Conservation (phyloP, 257 asterid genomes). For the Dorcoceras hygrometricum region DNA sequence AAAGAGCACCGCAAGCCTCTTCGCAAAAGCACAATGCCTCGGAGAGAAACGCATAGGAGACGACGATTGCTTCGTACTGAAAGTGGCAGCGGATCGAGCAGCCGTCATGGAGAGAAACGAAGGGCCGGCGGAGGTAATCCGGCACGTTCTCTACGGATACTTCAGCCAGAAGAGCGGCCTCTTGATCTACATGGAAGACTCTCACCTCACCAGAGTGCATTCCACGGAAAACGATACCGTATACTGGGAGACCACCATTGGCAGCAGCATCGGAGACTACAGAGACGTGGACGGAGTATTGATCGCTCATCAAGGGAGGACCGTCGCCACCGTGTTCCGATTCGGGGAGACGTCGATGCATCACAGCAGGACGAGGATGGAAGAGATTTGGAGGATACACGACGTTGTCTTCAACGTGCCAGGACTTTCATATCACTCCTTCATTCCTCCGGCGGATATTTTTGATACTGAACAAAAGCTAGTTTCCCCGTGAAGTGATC, state of each 20-base stretch:
- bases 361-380: constrained; percentile 69
- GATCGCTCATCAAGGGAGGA: constrained; percentile 66
- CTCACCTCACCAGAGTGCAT: constrained; percentile 71
- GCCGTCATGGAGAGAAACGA: constrained; percentile 74
- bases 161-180: constrained; percentile 86
- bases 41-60: constrained; percentile 85
- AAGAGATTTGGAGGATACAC: constrained; percentile 59
- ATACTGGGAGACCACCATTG: constrained; percentile 92
- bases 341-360: constrained; percentile 64
- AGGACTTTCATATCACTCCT: constrained; percentile 56
- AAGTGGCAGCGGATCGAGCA: constrained; percentile 72
- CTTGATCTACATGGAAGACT: constrained; percentile 77
- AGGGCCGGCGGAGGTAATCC: constrained; percentile 81
- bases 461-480: constrained; percentile 27
- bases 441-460: constrained; percentile 72
- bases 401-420: constrained; percentile 74
- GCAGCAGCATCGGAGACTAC: constrained; percentile 66
- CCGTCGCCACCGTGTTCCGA: constrained; percentile 74
- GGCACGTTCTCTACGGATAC: constrained; percentile 80
- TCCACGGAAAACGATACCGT: constrained; percentile 46
- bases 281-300: constrained; percentile 64
- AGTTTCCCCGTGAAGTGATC: constrained; percentile 27
- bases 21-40: constrained; percentile 62
- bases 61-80: constrained; percentile 80
- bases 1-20: constrained; percentile 59